Conservation (phyloP, 2,329 filamentous ascomycete species). For the Paraconiothyrium sp. region DNA sequence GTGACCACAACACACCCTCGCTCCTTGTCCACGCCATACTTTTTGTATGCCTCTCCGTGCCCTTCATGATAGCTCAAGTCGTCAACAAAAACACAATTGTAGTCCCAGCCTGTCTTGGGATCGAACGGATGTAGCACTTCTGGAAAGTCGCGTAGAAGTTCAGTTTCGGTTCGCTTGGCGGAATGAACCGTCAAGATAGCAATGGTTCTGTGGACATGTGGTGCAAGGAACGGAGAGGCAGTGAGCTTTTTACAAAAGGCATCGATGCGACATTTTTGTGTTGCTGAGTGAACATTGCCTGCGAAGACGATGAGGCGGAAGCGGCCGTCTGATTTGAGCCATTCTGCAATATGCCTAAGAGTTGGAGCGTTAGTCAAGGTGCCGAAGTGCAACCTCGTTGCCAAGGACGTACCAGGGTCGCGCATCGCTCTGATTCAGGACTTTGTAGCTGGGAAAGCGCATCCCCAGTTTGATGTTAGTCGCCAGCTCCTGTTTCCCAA, state of each 20-base stretch:
- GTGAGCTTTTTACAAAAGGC: conserved; percentile 59
- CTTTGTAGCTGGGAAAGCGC: conserved; percentile 67
- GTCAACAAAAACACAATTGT: conserved; percentile 58
- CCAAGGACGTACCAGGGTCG: conserved; percentile 55
- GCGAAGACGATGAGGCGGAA: conserved; percentile 71
- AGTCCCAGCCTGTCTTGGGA: conserved; percentile 50
- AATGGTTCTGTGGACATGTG: conserved; percentile 61
- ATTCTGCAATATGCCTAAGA: conserved; percentile 63
- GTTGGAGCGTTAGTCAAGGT: not conserved
- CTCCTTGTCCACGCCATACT: conserved; percentile 66
- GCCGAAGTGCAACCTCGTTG: not conserved
- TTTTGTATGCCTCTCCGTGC: conserved; percentile 60
- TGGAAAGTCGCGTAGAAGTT: conserved; percentile 54
- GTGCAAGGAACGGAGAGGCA: conserved; percentile 53
- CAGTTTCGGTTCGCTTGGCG: conserved; percentile 58
- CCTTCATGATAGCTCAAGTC: conserved; percentile 56
- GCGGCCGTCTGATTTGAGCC: conserved; percentile 65
- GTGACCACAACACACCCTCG: conserved; percentile 68
- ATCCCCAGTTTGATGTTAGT: conserved; percentile 61
- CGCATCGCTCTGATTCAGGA: conserved; percentile 66
- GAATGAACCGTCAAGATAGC: conserved; percentile 71
- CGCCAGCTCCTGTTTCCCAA: conserved; percentile 56
- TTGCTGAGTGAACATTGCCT: conserved; percentile 61
- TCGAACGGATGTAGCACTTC: conserved; percentile 56
- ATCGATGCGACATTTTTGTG: conserved; percentile 58